Conservation (phyloP, 495 filamentous ascomycete species). For the Podospora bellae-mahoneyi region DNA sequence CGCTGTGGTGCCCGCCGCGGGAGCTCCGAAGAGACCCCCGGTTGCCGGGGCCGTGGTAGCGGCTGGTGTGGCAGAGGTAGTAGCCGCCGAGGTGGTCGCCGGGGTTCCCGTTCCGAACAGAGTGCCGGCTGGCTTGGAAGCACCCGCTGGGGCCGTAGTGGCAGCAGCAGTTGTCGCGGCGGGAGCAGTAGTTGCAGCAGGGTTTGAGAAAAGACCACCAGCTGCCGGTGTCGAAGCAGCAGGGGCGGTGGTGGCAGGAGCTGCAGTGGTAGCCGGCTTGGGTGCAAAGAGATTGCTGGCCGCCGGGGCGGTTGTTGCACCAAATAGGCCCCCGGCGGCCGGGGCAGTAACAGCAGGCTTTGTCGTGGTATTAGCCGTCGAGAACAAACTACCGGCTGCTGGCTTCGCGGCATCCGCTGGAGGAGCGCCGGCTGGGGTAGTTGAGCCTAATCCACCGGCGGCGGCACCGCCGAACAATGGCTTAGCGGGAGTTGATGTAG, state of each 20-base stretch:
- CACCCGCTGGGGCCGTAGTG: conserved; percentile 6
- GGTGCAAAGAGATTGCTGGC: conserved; percentile 20
- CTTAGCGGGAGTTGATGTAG: conserved; percentile 32
- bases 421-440: conserved; percentile 34
- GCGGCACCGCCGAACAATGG: conserved; percentile 20
- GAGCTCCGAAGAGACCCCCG: conserved; percentile 8
- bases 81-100: conserved; percentile 12
- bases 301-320: not conserved
- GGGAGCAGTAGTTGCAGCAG: conserved; percentile 15
- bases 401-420: conserved; percentile 29
- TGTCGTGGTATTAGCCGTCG: conserved; percentile 13
- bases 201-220: conserved; percentile 17
- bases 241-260: conserved; percentile 13
- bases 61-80: conserved; percentile 15
- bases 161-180: conserved; percentile 23
- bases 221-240: conserved; percentile 9
- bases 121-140: conserved; percentile 8
- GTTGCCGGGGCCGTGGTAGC: conserved; percentile 19
- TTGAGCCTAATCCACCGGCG: conserved; percentile 24
- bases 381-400: conserved; percentile 15
- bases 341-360: conserved; percentile 25
- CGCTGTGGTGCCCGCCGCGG: conserved; percentile 12
- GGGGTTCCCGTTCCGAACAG: conserved; percentile 18
- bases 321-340: conserved; percentile 21
- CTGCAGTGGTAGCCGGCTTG: conserved; percentile 11